phyloP scores from a whole-genome alignment of 2,329 filamentous ascomycete species.

The Penicillium sp. region DNA sequence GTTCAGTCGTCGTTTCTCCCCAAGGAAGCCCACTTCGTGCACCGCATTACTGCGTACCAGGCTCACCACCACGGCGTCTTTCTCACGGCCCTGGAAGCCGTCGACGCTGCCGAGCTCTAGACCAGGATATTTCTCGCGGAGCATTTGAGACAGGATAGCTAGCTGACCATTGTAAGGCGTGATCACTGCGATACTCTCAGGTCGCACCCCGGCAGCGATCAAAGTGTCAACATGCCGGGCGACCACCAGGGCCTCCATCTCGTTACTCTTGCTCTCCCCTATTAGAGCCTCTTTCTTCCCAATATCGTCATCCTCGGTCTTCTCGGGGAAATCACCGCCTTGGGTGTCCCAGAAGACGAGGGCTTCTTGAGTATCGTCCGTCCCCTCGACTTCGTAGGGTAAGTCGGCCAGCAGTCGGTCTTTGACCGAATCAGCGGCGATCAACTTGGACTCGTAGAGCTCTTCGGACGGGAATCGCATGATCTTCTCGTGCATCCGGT shows the following conservation, averaged over 20 bases:
- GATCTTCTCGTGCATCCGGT: slow-evolving; percentile 95
- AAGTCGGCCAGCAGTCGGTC: slow-evolving; percentile 73
- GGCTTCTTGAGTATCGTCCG: slow-evolving; percentile 84
- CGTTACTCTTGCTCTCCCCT: slow-evolving; percentile 85
- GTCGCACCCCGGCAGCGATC: slow-evolving; percentile 74
- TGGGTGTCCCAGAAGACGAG: slow-evolving; percentile 96
- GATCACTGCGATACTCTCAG: slow-evolving; percentile 87
- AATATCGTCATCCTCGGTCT: slow-evolving; percentile 70
- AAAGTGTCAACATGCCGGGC: slow-evolving; percentile 74
- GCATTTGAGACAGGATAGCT: slow-evolving; percentile 69
- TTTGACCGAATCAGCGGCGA: slow-evolving; percentile 79
- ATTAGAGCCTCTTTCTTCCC: slow-evolving; percentile 56
- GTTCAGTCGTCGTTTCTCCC: slow-evolving; percentile 88
- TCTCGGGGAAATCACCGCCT: slow-evolving; percentile 87
- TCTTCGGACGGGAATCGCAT: slow-evolving; percentile 92
- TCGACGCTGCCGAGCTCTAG: slow-evolving; percentile 96
- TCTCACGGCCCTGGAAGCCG: slow-evolving; percentile 95
- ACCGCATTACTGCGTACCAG: slow-evolving; percentile 89
- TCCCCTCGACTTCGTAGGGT: slow-evolving; percentile 74
- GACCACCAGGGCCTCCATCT: slow-evolving; percentile 83
- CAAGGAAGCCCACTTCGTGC: slow-evolving; percentile 88
- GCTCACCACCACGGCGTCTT: slow-evolving; percentile 90
- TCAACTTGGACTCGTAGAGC: slow-evolving; percentile 78
- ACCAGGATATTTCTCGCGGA: slow-evolving; percentile 79
- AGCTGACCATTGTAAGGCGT: slow-evolving; percentile 97